These are phyloP conservation scores for Microdochium bolleyi DNA, from an alignment of 2,329 filamentous ascomycete genomes.

Conservation along the genomic window DNA sequence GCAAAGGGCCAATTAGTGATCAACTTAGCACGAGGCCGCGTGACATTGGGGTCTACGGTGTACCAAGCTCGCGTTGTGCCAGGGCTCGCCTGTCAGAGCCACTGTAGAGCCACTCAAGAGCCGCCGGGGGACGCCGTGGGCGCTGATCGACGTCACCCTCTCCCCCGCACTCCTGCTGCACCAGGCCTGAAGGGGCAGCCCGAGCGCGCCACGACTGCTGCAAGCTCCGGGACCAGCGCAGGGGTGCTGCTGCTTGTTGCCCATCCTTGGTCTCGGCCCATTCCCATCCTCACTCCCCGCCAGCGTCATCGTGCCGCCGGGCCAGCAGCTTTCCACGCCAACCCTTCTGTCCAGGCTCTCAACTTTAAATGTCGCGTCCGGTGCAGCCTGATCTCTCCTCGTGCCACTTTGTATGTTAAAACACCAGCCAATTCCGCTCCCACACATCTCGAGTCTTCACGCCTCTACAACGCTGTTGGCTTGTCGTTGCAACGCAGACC, in stretches of 20 bases:
- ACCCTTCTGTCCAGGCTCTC: background rate
- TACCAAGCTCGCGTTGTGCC: no score
- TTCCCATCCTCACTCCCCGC: background rate
- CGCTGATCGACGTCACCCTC: background rate
- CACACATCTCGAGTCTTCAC: no score
- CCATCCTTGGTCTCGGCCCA: background rate
- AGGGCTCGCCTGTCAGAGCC: background rate
- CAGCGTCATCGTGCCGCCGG: background rate
- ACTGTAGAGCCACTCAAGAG: background rate
- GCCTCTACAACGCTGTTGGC: no score
- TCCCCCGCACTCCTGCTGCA: background rate
- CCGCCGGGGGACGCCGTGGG: background rate
- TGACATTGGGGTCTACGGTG: no score
- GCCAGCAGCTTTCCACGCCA: background rate
- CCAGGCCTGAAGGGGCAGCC: background rate
- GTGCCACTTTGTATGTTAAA: background rate
- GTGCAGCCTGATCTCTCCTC: background rate
- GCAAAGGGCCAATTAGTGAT: no score
- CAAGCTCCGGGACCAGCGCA: background rate
- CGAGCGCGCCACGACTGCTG: background rate
- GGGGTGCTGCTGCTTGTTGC: background rate
- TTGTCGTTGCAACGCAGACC: no score
- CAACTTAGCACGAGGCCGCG: no score
- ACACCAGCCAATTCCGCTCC: background rate
- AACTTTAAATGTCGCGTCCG: background rate